Evolutionary conservation across 2,329 filamentous ascomycete genomes (phyloP), one percentile per base, ranked within the genome.

Genomic region (Fusarium subtropicale): DNA sequence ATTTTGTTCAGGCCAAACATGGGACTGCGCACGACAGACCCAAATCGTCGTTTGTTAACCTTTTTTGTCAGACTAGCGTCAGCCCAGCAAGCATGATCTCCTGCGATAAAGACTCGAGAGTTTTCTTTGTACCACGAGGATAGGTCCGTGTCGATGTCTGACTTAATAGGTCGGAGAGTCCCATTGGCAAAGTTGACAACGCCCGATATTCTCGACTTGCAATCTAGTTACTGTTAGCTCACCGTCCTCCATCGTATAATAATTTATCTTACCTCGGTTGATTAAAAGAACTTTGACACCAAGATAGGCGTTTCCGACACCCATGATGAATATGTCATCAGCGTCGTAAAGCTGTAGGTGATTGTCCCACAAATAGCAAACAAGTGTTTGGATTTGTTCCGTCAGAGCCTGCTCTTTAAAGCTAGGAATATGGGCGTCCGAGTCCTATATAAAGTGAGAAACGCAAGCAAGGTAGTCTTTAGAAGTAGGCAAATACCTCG

Each of bases 341-440:
- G 87, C 84, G 4, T 91, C 81, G 52, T 90, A 90, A 33, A 92
- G 85, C 83, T 97, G 92, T 22, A 99, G 89, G 76, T 97, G 97
- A 76, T 99, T 99, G 73, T 97, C 94, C 96, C 96, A 99, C 16
- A 99, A 83, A 75, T 97, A 98, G 64, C 87, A 89, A 7, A 95
- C 88, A 13, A 97, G 82, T 64, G 95, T 90, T 66, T 91, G 89
- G 1, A 88, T 90, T 78, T 88, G 87, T 56, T 84, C 82, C 66
- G 91, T 85, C 10, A 88, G 76, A 2, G 79, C 79, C 53, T 78
- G 80, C 69, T 86, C 86, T 31, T 80, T 80, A 30, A 81, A 77
- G 3, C 78, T 75, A 1, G 83, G 81, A 3, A 80, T 84, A 64
- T 80, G 84, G 2, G 84, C 75, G 36, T 87, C 85, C 15, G 79